Evolutionary conservation across 2,329 filamentous ascomycete genomes (phyloP).

Genomic region (Diaporthe eres): DNA sequence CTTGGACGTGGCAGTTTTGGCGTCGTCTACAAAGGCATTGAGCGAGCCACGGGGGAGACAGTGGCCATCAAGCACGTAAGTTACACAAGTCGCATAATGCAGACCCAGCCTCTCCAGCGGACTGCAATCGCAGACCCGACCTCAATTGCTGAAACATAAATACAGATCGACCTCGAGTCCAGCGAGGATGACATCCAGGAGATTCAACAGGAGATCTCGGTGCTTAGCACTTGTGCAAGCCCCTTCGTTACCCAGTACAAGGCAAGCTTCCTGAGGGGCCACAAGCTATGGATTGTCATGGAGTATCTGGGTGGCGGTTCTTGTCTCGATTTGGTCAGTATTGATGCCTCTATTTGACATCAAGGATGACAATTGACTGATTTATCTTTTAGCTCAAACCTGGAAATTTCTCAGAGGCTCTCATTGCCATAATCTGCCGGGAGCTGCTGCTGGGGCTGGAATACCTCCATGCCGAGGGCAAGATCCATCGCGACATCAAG

Average conservation of each 20-base stretch:
- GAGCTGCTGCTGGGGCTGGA: constrained; percentile 91
- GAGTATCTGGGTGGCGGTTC: constrained; percentile 96
- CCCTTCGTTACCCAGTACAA: constrained; percentile 97
- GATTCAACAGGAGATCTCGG: constrained; percentile 96
- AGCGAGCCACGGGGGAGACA: constrained; percentile 89
- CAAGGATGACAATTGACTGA: constrained; percentile 44
- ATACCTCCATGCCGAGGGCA: constrained; percentile 93
- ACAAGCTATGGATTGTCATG: constrained; percentile 99
- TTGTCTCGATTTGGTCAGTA: constrained; percentile 87
- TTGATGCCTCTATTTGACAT: neutral
- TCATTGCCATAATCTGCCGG: constrained; percentile 94
- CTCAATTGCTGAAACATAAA: constrained; percentile 40
- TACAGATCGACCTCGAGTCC: constrained; percentile 96
- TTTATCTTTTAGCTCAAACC: constrained; percentile 80
- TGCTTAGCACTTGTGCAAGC: constrained; percentile 94
- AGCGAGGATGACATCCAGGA: constrained; percentile 99
- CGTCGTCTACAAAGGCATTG: constrained; percentile 96
- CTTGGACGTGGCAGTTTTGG: constrained; percentile 98
- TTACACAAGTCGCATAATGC: constrained; percentile 60
- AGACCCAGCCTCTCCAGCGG: neutral
- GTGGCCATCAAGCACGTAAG: constrained; percentile 97
- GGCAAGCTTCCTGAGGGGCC: constrained; percentile 93
- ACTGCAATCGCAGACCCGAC: neutral
- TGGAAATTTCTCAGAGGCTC: constrained; percentile 86
- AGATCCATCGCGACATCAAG: constrained; percentile 97